Base-by-base conservation (phyloP, 2,329 filamentous ascomycete genomes). In the Ophiostoma quercus region DNA sequence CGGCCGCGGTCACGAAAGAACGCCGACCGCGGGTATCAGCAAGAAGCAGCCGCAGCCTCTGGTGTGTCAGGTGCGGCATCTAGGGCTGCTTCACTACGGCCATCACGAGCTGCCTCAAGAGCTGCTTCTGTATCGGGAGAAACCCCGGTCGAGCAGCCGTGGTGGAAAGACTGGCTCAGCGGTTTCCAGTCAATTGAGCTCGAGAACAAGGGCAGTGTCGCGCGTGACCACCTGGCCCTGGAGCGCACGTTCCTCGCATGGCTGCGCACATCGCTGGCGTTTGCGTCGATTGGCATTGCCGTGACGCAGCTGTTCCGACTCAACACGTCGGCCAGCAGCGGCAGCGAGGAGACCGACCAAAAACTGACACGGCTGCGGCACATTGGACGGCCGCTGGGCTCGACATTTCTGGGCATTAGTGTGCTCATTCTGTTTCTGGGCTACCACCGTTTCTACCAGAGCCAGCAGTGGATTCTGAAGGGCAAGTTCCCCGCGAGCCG, bases 191-290 rank as follows among this genome's bases (percentile, higher is more conserved):
- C 85, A 5, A 84, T 95, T 68, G 91, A 94, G 81, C 79, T 95
- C 71, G 92, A 95, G 78, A 95, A 95, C 76, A 94, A 92, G 79
- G 92, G 92, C 54, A 92, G 89, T 76, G 91, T 94, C 54, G 92
- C 92, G 12, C 83, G 92, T 75, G 92, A 95, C 78, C 92, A 95
- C 80, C 81, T 95, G 69, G 92, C 92, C 29, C 80, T 95, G 67
- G 92, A 95, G 79, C 86, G 92, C 25, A 95, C 92, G 0, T 95
- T 94, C 78, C 86, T 95, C 41, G 92, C 92, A 69, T 95, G 92
- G 92, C 84, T 95, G 62, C 87, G 92, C 68, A 95, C 92, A 2
- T 93, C 90, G 2, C 84, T 95, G 47, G 88, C 90, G 32, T 95
- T 95, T 76, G 90, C 91, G 12, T 90, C 87, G 43, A 94, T 95